Evolutionary conservation across 1,284 basidiomycete species (phyloP), one percentile per base, ranked within the genome.

Genomic region (Rhodotorula sp.): DNA sequence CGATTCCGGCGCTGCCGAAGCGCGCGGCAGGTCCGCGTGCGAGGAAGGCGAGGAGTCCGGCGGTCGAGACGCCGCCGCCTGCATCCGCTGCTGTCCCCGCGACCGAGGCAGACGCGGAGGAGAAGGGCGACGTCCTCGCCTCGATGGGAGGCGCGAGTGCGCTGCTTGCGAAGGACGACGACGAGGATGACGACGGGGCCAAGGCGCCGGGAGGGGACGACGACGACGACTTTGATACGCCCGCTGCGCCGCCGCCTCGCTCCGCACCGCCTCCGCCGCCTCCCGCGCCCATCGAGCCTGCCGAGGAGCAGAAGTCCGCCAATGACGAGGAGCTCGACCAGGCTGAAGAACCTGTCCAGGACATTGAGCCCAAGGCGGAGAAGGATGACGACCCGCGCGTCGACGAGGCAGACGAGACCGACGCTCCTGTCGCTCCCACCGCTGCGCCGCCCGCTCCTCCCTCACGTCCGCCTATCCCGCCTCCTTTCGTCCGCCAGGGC

Each of bases 1-100:
- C 73, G 23, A 75, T 75, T 46, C 65, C 74, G 10, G 71, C 74
- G 42, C 53, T 75, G n/a, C 73, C 73, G 44, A 71, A 66, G 61
- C 65, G 65, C 8, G 65, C 74, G n/a, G 71, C 66, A 0, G 65
- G 66, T 3, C 74, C 74, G 14, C n/a, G 61, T 3, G 61, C 62
- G 44, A 25, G 62, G 8, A 63, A 63, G 41, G 53, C 21, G 17
- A 63, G 55, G 27, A 46, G 50, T 7, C 44, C 62, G 23, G 48
- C 34, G 7, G 61, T 25, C 1, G 52, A 42, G 44, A n/a, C 48
- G 19, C 44, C 59, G 44, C 16, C 48, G 21, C 17, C 45, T 4
- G 17, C 52, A 13, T 10, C 13, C 1, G 27, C 34, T 13, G 27
- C 60, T 4, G 23, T 34, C 0, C 23, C 57, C 14, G 49, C 58